Evolutionary conservation across 208 protist species (phyloP).

Genomic region (Tetramitus jugosus): DNA sequence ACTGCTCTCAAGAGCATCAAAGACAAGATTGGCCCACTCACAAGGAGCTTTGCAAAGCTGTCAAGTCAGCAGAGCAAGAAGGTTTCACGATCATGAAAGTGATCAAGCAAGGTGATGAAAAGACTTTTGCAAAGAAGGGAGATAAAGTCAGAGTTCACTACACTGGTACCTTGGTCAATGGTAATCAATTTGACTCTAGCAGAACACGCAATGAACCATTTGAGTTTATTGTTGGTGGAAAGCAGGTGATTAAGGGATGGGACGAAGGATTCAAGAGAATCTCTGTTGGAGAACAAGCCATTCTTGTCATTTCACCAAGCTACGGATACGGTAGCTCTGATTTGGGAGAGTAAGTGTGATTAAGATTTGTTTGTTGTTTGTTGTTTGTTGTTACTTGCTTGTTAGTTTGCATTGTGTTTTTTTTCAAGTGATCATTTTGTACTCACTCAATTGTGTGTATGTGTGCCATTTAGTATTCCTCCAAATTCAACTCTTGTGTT

Average conservation of each 20-base stretch:
- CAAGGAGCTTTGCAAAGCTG: conserved; percentile 49
- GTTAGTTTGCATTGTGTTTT: no score
- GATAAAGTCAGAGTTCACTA: conserved; percentile 43
- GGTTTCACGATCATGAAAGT: no score
- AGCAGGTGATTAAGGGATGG: conserved; percentile 84
- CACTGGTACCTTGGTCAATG: conserved; percentile 45
- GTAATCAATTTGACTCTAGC: conserved; percentile 52
- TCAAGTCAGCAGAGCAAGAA: not conserved
- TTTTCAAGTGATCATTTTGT: no score
- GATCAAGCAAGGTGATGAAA: conserved; percentile 77
- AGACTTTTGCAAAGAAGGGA: conserved; percentile 58
- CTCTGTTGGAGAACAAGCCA: conserved; percentile 66
- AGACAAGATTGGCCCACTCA: conserved; percentile 53
- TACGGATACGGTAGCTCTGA: conserved; percentile 69
- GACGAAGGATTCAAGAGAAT: conserved; percentile 75
- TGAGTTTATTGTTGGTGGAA: conserved; percentile 70
- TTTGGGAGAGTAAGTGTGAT: no score
- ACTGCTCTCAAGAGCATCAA: conserved; percentile 56
- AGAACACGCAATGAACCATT: conserved; percentile 54
- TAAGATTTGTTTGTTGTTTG: no score
- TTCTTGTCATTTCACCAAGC: conserved; percentile 55
- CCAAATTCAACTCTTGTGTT: no score
- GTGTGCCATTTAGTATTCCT: no score
- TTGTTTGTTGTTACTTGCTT: no score
- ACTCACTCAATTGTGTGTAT: no score